phyloP scores from a whole-genome alignment of 2,329 filamentous ascomycete species.

The Sclerotinia nivalis region DNA sequence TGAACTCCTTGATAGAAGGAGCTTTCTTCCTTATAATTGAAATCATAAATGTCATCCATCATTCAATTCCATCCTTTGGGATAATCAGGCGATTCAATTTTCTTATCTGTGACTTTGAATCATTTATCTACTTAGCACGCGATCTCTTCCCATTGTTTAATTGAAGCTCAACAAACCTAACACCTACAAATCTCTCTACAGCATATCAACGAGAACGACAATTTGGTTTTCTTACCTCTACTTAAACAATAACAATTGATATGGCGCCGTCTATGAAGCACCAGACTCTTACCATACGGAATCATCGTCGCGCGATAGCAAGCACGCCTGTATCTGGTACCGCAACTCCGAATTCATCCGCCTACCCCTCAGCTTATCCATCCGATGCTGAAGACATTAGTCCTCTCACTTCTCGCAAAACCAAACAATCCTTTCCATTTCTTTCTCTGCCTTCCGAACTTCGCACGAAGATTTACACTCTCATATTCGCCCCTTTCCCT shows the following conservation, averaged over 20 bases:
- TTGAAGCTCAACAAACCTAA: not conserved
- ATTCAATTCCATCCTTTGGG: constrained; percentile 3
- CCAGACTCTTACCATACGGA: constrained; percentile 8
- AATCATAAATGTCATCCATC: not conserved
- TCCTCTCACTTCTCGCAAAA: constrained; percentile 5
- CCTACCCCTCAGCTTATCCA: constrained; percentile 34
- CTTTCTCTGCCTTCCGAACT: constrained; percentile 69
- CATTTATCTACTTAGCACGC: not conserved
- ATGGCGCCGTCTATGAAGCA: constrained; percentile 14
- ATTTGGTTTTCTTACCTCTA: not conserved
- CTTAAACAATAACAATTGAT: not conserved
- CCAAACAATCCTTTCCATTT: constrained; percentile 56
- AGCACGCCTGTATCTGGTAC: constrained; percentile 18
- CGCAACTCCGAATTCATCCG: constrained; percentile 29
- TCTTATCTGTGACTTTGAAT: constrained; percentile 11
- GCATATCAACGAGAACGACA: not conserved
- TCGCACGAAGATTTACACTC: constrained; percentile 66
- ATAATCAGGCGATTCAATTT: not conserved
- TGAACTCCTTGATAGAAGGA: not conserved
- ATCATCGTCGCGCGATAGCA: constrained; percentile 9
- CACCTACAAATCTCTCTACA: not conserved
- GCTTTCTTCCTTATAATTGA: constrained; percentile 3
- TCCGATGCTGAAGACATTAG: constrained; percentile 37
- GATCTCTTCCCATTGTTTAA: not conserved
- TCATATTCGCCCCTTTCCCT: constrained; percentile 57